These are phyloP conservation scores for Parathielavia hyrcaniae DNA, from an alignment of 495 filamentous ascomycete species.

Conservation along the genomic window DNA sequence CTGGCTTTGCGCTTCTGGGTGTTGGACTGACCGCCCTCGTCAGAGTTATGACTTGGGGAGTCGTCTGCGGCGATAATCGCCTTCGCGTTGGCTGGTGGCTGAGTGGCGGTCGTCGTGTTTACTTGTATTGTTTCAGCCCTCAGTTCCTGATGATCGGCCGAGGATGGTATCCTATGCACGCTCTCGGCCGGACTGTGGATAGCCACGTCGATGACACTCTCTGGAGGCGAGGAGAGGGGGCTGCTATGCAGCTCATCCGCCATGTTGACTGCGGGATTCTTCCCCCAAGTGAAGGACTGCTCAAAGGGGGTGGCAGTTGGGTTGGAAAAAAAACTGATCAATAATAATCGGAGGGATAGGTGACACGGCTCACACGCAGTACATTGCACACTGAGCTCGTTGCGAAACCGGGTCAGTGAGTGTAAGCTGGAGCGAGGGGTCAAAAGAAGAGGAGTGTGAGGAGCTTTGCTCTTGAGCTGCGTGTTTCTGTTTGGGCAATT, in stretches of 20 bases:
- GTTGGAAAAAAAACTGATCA: neutral
- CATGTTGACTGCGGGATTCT: neutral
- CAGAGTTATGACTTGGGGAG: neutral
- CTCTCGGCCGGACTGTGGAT: neutral
- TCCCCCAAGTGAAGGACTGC: neutral
- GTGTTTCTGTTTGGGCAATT: neutral
- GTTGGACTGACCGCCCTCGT: constrained; percentile 1
- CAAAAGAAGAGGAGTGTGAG: neutral
- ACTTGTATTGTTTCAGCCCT: neutral
- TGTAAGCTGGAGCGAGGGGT: neutral
- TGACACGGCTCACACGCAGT: neutral
- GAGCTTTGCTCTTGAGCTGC: neutral
- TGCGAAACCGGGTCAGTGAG: neutral
- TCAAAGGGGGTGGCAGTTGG: neutral
- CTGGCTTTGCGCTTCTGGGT: constrained; percentile 8
- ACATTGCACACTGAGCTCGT: neutral
- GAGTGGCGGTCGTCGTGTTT: no score
- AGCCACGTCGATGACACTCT: constrained; percentile 6
- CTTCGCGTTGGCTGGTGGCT: neutral
- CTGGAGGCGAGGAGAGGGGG: constrained; percentile 18
- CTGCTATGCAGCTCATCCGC: constrained; percentile 2
- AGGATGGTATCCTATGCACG: neutral
- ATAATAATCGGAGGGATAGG: neutral
- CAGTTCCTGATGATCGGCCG: neutral
- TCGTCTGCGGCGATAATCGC: neutral